Conservation (phyloP, 345 rosid genomes). For the Passiflora organensis region DNA sequence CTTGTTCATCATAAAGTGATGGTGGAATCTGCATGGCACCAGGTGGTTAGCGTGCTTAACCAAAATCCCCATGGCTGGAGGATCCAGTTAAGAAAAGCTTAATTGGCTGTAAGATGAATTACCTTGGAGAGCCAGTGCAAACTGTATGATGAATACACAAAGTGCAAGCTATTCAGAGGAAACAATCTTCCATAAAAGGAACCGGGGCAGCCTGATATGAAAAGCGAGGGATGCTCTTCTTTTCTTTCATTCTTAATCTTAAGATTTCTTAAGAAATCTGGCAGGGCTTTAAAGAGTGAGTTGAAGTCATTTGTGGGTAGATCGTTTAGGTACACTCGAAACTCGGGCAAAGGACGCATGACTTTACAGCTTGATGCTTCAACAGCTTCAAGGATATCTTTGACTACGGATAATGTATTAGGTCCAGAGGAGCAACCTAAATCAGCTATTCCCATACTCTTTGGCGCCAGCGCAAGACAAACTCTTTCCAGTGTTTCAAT, state of each 20-base stretch:
- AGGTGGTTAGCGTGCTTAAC: neutral
- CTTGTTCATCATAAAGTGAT: conserved; percentile 51
- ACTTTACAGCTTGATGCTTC: conserved; percentile 23
- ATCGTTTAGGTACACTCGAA: conserved; percentile 50
- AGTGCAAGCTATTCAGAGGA: conserved; percentile 60
- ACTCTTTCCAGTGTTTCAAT: conserved; percentile 46
- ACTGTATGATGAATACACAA: conserved; percentile 63
- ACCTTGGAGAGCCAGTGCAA: conserved; percentile 97
- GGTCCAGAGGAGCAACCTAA: conserved; percentile 56
- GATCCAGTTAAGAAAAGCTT: no score
- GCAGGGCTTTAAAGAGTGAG: conserved; percentile 47
- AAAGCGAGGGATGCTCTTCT: conserved; percentile 28
- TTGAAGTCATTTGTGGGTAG: conserved; percentile 65
- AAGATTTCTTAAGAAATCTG: conserved; percentile 42
- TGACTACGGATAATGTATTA: conserved; percentile 43
- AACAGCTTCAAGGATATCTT: conserved; percentile 37
- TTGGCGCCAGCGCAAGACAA: conserved; percentile 27
- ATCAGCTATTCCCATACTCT: conserved; percentile 46
- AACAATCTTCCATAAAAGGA: conserved; percentile 84
- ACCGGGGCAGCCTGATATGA: conserved; percentile 62
- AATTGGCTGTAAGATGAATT: no score
- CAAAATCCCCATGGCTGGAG: neutral
- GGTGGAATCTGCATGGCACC: conserved; percentile 53
- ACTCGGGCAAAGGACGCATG: conserved; percentile 30
- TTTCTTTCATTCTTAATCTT: conserved; percentile 19